Evolutionary conservation across 2,329 filamentous ascomycete species (phyloP).

Genomic region (Exophiala mesophila): DNA sequence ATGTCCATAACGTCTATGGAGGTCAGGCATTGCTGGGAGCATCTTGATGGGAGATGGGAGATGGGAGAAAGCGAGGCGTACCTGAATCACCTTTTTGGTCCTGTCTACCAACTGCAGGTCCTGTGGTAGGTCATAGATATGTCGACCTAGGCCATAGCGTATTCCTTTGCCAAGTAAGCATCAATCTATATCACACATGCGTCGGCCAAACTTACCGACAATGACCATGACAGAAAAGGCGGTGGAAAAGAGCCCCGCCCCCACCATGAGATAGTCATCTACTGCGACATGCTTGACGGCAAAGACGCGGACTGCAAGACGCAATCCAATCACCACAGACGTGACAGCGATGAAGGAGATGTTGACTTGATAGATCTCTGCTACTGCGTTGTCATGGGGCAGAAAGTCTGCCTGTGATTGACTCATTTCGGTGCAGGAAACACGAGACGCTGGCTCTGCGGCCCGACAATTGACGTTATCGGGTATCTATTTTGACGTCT

Average conservation of each 20-base stretch:
- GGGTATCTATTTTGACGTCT: neutral
- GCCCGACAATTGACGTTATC: neutral
- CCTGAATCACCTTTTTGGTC: conserved; percentile 25
- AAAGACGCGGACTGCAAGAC: conserved; percentile 19
- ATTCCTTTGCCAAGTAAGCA: conserved; percentile 10
- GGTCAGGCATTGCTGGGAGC: too few relatives aligned
- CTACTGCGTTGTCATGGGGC: conserved; percentile 19
- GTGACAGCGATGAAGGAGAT: conserved; percentile 22
- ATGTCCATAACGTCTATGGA: conserved; percentile 40
- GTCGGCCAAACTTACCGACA: conserved; percentile 14
- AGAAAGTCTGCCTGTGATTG: conserved; percentile 13
- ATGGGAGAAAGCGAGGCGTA: conserved; percentile 6
- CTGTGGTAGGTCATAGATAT: conserved; percentile 28
- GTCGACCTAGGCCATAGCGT: conserved; percentile 31
- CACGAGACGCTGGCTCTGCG: neutral
- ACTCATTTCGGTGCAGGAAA: conserved; percentile 12
- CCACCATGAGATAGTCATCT: conserved; percentile 25
- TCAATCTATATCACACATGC: neutral
- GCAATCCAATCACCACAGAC: conserved; percentile 15
- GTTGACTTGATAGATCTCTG: conserved; percentile 19
- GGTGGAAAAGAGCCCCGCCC: conserved; percentile 19
- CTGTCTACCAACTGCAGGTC: conserved; percentile 17
- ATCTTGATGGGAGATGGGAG: neutral
- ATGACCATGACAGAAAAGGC: conserved; percentile 22
- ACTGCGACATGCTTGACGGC: conserved; percentile 22